phyloP scores from a whole-genome alignment of 768 basidiomycete genomes.

The Baorangia bicolor region DNA sequence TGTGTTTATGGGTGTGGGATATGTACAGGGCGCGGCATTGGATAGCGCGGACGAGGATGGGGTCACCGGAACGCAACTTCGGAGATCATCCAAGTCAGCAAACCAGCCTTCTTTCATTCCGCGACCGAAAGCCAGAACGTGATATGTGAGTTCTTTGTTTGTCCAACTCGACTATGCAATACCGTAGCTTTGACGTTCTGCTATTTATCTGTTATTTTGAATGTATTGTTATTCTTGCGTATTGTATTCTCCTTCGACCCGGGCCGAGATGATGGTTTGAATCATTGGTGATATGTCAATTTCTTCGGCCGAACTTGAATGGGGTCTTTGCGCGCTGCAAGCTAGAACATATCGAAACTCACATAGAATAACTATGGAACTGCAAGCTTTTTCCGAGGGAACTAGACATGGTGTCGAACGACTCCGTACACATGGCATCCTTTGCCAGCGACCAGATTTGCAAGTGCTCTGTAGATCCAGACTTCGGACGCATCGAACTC shows the following conservation, averaged over 20 bases:
- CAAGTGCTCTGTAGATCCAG: conserved; percentile 36
- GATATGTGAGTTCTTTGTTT: neutral
- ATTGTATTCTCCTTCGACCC: neutral
- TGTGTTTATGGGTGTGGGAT: conserved; percentile 70
- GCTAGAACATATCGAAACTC: neutral
- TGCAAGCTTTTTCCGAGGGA: conserved; percentile 13
- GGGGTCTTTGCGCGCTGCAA: neutral
- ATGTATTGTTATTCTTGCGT: conserved; percentile 9
- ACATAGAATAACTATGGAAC: conserved; percentile 7
- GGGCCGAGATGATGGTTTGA: neutral
- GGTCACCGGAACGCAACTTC: neutral
- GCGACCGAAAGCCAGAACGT: conserved; percentile 20
- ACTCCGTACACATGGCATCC: conserved; percentile 29
- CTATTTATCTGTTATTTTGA: conserved; percentile 29
- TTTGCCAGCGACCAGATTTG: conserved; percentile 46
- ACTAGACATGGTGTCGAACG: conserved; percentile 39
- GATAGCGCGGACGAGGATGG: conserved; percentile 20
- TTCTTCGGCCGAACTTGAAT: neutral
- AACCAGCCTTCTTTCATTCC: conserved; percentile 26
- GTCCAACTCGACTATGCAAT: neutral
- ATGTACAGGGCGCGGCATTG: conserved; percentile 53
- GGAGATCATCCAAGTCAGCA: conserved; percentile 6
- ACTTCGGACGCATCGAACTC: neutral
- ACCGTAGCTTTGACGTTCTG: neutral
- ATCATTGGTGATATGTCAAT: neutral